Percentiles rank a stretch among this genome's conserved stretches.
Evolutionary conservation across 1,284 basidiomycete species (phyloP).

Genomic region (Golubevia sp.): DNA sequence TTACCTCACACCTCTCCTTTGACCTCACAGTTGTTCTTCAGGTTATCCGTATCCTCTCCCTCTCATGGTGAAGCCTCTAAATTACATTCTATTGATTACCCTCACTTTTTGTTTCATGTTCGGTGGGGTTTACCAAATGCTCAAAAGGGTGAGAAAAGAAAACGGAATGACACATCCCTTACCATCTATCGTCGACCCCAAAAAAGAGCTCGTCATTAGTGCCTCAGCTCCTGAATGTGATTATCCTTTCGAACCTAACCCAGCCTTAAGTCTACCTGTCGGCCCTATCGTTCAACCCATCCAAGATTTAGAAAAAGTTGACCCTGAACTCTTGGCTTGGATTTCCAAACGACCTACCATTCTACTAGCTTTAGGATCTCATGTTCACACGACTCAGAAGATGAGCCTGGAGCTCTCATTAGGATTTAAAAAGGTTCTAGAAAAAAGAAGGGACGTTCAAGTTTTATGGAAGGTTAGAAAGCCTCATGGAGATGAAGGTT

Average conservation of each 20-base stretch:
- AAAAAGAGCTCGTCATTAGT: neutral
- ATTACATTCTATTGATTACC: no score
- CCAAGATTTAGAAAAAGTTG: neutral
- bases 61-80: no score
- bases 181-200: neutral
- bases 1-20: no score
- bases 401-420: neutral
- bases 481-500: no score
- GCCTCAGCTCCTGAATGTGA: neutral
- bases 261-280: neutral
- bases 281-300: neutral
- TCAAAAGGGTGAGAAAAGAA: neutral
- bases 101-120: no score
- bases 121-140: no score
- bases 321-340: neutral
- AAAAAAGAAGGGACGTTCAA: no score
- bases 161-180: neutral
- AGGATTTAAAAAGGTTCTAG: neutral
- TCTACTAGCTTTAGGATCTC: neutral
- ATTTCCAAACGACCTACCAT: neutral
- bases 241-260: no score
- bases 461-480: no score
- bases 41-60: no score
- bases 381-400: neutral
- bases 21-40: no score